Evolutionary conservation across 257 asterid genomes (phyloP).

Genomic region (Lavandula angustifolia): DNA sequence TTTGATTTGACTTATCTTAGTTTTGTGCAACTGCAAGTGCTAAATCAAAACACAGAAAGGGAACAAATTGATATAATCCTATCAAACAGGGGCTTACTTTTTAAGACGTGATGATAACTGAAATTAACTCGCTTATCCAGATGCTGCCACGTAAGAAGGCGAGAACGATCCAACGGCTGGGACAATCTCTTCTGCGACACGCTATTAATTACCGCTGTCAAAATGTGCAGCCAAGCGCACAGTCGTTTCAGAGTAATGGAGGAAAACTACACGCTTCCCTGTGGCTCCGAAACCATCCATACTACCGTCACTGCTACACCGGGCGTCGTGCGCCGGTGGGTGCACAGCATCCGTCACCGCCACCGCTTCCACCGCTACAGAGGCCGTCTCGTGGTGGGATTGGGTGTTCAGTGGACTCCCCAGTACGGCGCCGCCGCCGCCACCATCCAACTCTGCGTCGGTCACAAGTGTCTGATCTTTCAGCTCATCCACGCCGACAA

Average conservation of each 20-base stretch:
- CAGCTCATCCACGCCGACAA: conserved; percentile 11
- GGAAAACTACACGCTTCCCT: neutral
- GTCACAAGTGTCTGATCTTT: conserved; percentile 25
- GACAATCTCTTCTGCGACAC: conserved; percentile 2
- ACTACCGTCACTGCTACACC: conserved; percentile 27
- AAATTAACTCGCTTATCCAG: neutral
- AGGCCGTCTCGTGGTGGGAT: conserved; percentile 22
- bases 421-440: neutral
- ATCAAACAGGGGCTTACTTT: neutral
- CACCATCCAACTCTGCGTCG: conserved; percentile 36
- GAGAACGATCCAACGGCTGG: neutral
- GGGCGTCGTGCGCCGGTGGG: conserved; percentile 25
- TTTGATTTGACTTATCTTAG: too few relatives aligned
- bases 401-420: conserved; percentile 29
- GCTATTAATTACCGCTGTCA: neutral
- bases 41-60: neutral
- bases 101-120: neutral
- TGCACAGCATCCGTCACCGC: neutral
- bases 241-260: conserved; percentile 4
- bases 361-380: neutral
- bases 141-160: conserved; percentile 14
- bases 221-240: too few relatives aligned
- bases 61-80: neutral
- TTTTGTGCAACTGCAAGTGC: too few relatives aligned
- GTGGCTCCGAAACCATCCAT: conserved; percentile 17